phyloP scores from a whole-genome alignment of 2,329 filamentous ascomycete genomes.

The Metarhizium rileyi region DNA sequence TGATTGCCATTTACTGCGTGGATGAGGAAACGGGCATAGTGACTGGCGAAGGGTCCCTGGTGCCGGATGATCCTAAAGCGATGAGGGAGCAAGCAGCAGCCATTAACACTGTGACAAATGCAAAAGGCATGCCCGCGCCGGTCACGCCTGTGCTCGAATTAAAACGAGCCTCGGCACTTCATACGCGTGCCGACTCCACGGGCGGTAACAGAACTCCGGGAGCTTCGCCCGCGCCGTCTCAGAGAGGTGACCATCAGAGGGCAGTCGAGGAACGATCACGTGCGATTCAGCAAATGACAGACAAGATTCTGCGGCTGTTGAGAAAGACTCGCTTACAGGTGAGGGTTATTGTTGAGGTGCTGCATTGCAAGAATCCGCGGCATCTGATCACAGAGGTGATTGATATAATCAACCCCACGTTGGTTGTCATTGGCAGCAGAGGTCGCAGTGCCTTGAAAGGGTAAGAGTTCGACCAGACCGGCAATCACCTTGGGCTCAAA shows the following conservation, averaged over 20 bases:
- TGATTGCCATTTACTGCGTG: slow-evolving; percentile 87
- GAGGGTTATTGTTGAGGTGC: slow-evolving; percentile 85
- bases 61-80: slow-evolving; percentile 63
- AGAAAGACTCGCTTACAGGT: slow-evolving; percentile 90
- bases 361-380: slow-evolving; percentile 96
- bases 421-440: slow-evolving; percentile 87
- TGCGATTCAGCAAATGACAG: slow-evolving; percentile 75
- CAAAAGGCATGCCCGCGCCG: slow-evolving; percentile 22
- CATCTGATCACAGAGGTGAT: slow-evolving; percentile 97
- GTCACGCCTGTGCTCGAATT: slow-evolving; percentile 25
- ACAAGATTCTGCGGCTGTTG: slow-evolving; percentile 73
- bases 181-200: slow-evolving; percentile 20
- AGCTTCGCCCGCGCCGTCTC: slow-evolving; percentile 38
- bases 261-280: slow-evolving; percentile 70
- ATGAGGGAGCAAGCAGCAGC: slow-evolving; percentile 68
- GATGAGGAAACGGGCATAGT: slow-evolving; percentile 71
- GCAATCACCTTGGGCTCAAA: not conserved
- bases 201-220: slow-evolving; percentile 21
- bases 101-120: slow-evolving; percentile 51
- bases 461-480: slow-evolving; percentile 40
- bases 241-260: slow-evolving; percentile 41
- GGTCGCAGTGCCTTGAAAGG: slow-evolving; percentile 89
- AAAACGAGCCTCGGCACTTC: slow-evolving; percentile 17
- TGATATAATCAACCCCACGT: slow-evolving; percentile 79
- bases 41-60: slow-evolving; percentile 37